A percentile compares a stretch with the other conserved stretches of the same genome.
Evolutionary conservation across 2,329 filamentous ascomycete genomes (phyloP).

Genomic region (Immersiporthe knoxdaviesiana): DNA sequence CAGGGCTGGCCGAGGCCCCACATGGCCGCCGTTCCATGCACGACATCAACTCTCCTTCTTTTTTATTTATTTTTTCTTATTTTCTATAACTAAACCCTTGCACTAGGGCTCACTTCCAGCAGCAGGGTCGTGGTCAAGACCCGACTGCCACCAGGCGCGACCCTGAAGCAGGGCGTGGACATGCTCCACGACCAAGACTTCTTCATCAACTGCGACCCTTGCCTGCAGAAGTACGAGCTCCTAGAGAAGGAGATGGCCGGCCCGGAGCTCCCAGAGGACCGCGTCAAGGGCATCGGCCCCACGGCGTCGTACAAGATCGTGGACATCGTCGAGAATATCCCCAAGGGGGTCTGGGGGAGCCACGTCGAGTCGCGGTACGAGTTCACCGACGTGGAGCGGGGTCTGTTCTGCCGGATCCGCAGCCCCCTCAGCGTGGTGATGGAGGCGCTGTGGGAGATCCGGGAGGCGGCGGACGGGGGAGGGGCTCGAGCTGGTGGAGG

Average conservation of each 20-base stretch:
- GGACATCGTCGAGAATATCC: constrained; percentile 37
- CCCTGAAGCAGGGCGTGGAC: constrained; percentile 44
- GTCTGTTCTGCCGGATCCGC: constrained; percentile 55
- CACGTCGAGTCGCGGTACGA: constrained; percentile 58
- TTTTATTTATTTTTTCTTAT: too few relatives aligned
- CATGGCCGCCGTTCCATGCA: constrained; percentile 10
- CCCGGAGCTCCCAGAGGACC: constrained; percentile 31
- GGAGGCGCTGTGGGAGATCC: constrained; percentile 55
- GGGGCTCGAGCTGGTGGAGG: constrained; percentile 52
- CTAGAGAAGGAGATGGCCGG: constrained; percentile 36
- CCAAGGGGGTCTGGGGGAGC: constrained; percentile 54
- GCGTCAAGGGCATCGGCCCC: constrained; percentile 34
- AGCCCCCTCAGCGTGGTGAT: constrained; percentile 56
- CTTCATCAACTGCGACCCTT: constrained; percentile 57
- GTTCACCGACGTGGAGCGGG: constrained; percentile 53
- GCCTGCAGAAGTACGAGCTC: constrained; percentile 49
- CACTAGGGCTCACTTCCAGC: constrained; percentile 48
- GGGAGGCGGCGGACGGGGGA: constrained; percentile 37
- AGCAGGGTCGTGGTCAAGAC: constrained; percentile 48
- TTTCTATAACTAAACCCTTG: background rate
- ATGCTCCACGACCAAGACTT: constrained; percentile 56
- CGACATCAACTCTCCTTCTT: background rate
- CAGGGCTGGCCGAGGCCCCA: constrained; percentile 4
- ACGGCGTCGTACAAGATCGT: constrained; percentile 36
- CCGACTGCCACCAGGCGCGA: constrained; percentile 44